Base-by-base conservation (phyloP, 805 yeast species). In the Candida qinlingensis region DNA sequence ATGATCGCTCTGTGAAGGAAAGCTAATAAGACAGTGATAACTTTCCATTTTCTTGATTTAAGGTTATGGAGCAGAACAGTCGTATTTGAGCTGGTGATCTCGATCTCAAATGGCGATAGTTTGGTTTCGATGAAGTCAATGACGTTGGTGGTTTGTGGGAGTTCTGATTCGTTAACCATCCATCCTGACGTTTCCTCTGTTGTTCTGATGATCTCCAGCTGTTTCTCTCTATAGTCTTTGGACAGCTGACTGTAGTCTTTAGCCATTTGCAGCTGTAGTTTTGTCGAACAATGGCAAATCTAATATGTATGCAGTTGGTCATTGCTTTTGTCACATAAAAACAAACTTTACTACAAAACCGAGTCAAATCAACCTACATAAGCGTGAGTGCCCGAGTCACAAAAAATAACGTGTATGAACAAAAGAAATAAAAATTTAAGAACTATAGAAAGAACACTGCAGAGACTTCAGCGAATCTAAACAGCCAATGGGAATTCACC, bases 401-500 rank as follows among this genome's bases (percentile, higher is more conserved):
- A 27, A 36, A 36, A 9, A 35, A n/a, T n/a, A 36, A 38, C 31
- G 11, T 27, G 25, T 25, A 38, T 11, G 6, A 26, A 10, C 8
- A 39, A 12, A 27, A 12, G 26, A 19, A 25, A 19, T n/a, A 6
- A 25, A 25, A 5, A 13, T 13, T 26, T 13, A 19, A 35, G 13
- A 37, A 35, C 26, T 31, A 42, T 35, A 42, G 8, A 42, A 28
- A 35, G 12, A 28, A 36, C 25, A 38, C 30, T 38, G 19, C 9
- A 9, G 10, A 6, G 9, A 26, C 29, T 19, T 19, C 19, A 19
- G 19, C 19, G 3, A 10, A 11, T 29, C 68, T 71, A 78, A 61
- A 79, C 80, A 55, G 84, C 74, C 57, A 80, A 70, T 64, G 95
- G 94, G 77, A 77, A 87, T 62, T 79, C 81, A 65, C 90, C 92